These are phyloP conservation scores for Oryza glaberrima DNA, from an alignment of 176 grass and related monocot genomes.

Conservation along the genomic window DNA sequence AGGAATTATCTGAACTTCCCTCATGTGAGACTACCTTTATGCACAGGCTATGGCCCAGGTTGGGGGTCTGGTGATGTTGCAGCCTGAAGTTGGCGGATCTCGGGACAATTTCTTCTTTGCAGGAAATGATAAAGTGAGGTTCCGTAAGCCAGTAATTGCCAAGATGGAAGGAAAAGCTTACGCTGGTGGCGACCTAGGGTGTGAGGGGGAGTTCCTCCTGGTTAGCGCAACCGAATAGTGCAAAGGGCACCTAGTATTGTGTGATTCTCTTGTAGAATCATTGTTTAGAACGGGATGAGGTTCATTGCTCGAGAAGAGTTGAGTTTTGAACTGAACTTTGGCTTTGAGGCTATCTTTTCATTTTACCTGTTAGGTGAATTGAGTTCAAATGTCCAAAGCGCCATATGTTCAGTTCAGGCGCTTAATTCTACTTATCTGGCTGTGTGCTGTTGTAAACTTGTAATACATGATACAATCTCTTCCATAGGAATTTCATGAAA, in stretches of 20 bases:
- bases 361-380: background rate
- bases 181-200: constrained; percentile 78
- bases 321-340: constrained; percentile 7
- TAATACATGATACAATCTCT: constrained; percentile 17
- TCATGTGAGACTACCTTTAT: constrained; percentile 12
- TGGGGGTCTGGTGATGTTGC: constrained; percentile 85
- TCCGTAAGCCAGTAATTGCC: no score
- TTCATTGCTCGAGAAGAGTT: background rate
- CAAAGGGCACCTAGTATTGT: background rate
- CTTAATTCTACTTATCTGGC: background rate
- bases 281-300: background rate
- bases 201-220: constrained; percentile 90
- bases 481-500: constrained; percentile 7
- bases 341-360: constrained; percentile 7
- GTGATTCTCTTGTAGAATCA: constrained; percentile 16
- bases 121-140: no score
- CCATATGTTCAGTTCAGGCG: background rate
- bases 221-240: constrained; percentile 54
- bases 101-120: constrained; percentile 93
- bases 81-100: constrained; percentile 91
- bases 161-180: constrained; percentile 99
- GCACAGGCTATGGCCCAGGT: constrained; percentile 95
- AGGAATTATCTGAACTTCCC: background rate
- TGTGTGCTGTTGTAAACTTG: background rate
- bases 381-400: background rate